Base-by-base conservation (phyloP, 352 stramenopile genomes). In the Phytopythium mirpurense region DNA sequence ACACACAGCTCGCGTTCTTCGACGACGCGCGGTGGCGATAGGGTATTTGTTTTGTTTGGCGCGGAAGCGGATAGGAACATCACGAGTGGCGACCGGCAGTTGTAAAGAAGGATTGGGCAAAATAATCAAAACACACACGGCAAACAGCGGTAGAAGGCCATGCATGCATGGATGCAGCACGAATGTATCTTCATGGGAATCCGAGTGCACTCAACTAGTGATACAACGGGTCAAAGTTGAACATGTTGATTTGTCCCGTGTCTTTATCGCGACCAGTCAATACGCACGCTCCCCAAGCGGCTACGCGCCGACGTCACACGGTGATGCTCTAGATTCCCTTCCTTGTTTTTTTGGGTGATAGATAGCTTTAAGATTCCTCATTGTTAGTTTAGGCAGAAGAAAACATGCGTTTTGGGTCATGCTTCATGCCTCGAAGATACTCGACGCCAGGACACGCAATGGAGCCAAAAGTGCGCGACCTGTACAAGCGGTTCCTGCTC, bases 401-500 rank as follows among this genome's bases (percentile, higher is more conserved):
- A 9, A 32, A 32, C 29, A 32, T 32, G 9, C 9, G 14, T 31
- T 46, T 46, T 29, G 40, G 40, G 40, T 12, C 18, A 5, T 38
- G 1, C 14, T n/a, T n/a, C n/a, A n/a, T n/a, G n/a, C n/a, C n/a
- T n/a, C n/a, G n/a, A n/a, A n/a, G n/a, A n/a, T n/a, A n/a, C n/a
- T n/a, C n/a, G n/a, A 9, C 29, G 29, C 29, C 29, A 32, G 29
- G 29, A 32, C 6, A 43, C 19, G 32, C 24, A 40, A 98, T 98
- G 82, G 78, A 98, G 52, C 85, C 95, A 7, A 77, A 96, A 24
- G 93, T 98, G 53, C 81, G 95, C 57, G 93, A 98, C 65, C 63
- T 98, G 23, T 99, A 98, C 79, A 98, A 97, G 78, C 83, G 85
- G 43, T 85, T 97, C 54, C 64, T 99, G 53, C 67, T 86, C 24